phyloP scores from a whole-genome alignment of 2,329 filamentous ascomycete species.

The Talaromyces sp. region DNA sequence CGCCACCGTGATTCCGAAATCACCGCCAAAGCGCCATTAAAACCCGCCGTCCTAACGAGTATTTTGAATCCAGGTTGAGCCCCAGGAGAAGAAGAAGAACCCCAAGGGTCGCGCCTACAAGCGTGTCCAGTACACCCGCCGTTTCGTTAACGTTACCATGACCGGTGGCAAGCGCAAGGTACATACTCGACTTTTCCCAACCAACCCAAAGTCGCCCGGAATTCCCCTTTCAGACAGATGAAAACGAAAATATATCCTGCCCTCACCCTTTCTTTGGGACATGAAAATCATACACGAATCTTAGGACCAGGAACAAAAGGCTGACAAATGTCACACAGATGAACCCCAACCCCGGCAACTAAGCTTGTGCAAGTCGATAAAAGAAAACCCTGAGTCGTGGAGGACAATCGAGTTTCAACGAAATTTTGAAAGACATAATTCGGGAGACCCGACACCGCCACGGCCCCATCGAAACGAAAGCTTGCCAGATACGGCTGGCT shows the following conservation, averaged over 20 bases:
- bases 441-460: slow-evolving; percentile 23
- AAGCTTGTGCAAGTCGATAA: slow-evolving; percentile 42
- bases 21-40: slow-evolving; percentile 3
- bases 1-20: slow-evolving; percentile 15
- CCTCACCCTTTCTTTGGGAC: not conserved
- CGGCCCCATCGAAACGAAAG: slow-evolving; percentile 28
- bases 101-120: slow-evolving; percentile 98
- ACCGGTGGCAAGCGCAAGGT: slow-evolving; percentile 99
- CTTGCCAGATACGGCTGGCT: slow-evolving; percentile 30
- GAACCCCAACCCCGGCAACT: slow-evolving; percentile 82
- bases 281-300: slow-evolving; percentile 3
- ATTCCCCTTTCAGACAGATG: not conserved
- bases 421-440: slow-evolving; percentile 25
- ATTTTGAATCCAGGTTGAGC: slow-evolving; percentile 29
- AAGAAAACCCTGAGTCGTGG: slow-evolving; percentile 26
- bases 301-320: slow-evolving; percentile 6
- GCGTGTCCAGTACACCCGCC: slow-evolving; percentile 92
- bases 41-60: slow-evolving; percentile 22
- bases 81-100: slow-evolving; percentile 84
- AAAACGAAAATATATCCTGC: not conserved
- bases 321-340: slow-evolving; percentile 57
- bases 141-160: slow-evolving; percentile 97
- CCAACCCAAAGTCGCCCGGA: slow-evolving; percentile 28
- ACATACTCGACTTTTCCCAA: slow-evolving; percentile 31
- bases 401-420: slow-evolving; percentile 25